Base-by-base conservation (phyloP, 1,284 basidiomycete species). In the Pascua sp. region DNA sequence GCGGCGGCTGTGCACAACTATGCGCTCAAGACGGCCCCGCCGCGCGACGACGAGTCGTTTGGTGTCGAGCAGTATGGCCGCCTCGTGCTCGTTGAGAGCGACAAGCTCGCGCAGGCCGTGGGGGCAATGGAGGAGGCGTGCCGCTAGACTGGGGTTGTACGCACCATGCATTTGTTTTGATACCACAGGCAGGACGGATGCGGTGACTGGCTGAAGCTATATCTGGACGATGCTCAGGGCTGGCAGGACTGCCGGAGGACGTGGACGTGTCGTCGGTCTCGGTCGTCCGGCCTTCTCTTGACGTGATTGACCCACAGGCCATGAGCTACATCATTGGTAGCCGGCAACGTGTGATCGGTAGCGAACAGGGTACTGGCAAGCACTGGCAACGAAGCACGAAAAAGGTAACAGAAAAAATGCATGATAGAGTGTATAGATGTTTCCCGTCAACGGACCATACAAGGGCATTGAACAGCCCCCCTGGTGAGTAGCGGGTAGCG, bases 61-160 rank as follows among this genome's bases (percentile, higher is more conserved):
- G 91, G 91, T 3, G 80, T 93, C 24, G 90, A 93, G 68, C 81
- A 85, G 47, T 83, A 84, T 16, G 90, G 88, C 1, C 79, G 90
- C 47, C 76, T 91, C 57, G 88, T 91, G 81, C 78, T 95, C 9
- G 77, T 94, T 41, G 72, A 75, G 38, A 67, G 64, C 42, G 56
- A 49, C 12, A 73, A 74, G 61, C 69, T 80, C 50, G 63, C 50
- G 0, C 67, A 65, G 38, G 66, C 79, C 2, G 70, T 80, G 15
- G 57, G 67, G 40, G 72, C 68, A 2, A 77, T 80, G 71, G 74
- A 79, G 63, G 73, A 62, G 52, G 78, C 73, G 13, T 61, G 59
- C 46, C 39, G 46, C 24, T 47, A 42, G 40, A 13, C 12, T 32
- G 24, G 24, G 24, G 24, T 32, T 32, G 24, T 32, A 32, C 24